Base-by-base conservation (phyloP, 345 rosid species). In the Turnera subulata region DNA sequence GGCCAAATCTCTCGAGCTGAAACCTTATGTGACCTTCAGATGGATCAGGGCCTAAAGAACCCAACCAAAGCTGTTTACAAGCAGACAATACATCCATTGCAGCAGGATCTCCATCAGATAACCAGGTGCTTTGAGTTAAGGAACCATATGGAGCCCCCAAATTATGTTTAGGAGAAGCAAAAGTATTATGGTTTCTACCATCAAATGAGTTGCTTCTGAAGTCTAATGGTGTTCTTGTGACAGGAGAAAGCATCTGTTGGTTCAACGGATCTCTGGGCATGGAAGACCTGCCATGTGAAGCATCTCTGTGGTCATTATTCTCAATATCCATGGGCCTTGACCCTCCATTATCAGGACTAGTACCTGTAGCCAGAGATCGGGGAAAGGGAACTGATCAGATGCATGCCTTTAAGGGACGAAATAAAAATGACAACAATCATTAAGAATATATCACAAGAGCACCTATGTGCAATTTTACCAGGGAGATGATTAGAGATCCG, bases 1-100 rank as follows among this genome's bases (percentile, higher is more conserved):
- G 97, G 56, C 92, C 99, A 68, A 85, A 82, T 46, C 89, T 84
- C 75, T 89, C 95, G 55, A 90, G 81, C 76, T 87, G 88, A 82
- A 69, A 87, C 66, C 92, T 87, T 62, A 85, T 62, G 63, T 83
- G 84, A 70, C 77, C 82, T 82, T 93, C 99, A 67, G 88, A 80
- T 50, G 70, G 75, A 72, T 89, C 94, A 51, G 83, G 81, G 53
- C 85, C 88, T 57, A 87, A 69, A 64, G 73, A 84, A 66, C 96
- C 92, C 75, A 93, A 65, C 91, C 94, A 89, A 23, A 93, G 82
- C 74, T 85, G 88, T 64, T 75, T 81, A n/a, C 94, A 89, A 58
- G 94, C 97, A 37, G 97, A 81, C 64, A 65, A 84, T 68, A 93
- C 73, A 65, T 86, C 96, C 88, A 79, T 62, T 53, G 92, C 74